A percentile compares a stretch with the other conserved stretches of the same genome.
Evolutionary conservation across 495 filamentous ascomycete species (phyloP).

Genomic region (Lasiosphaeria miniovina): DNA sequence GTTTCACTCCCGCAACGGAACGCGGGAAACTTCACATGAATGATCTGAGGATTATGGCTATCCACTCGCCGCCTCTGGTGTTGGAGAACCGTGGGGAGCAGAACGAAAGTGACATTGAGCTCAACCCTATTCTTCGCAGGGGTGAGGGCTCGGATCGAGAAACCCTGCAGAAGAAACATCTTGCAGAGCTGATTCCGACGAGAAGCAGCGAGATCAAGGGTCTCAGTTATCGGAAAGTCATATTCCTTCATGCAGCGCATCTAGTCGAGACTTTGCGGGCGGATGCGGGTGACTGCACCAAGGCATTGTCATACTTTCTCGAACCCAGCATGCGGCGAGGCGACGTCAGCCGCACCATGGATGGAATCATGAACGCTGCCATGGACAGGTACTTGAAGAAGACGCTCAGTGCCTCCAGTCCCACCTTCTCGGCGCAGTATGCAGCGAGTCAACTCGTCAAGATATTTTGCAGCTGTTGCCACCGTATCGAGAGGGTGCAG

Average conservation of each 20-base stretch:
- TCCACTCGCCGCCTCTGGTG: conserved; percentile 79
- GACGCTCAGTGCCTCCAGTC: conserved; percentile 64
- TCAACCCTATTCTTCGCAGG: conserved; percentile 85
- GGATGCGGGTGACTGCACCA: conserved; percentile 79
- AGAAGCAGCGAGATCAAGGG: conserved; percentile 73
- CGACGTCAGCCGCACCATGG: conserved; percentile 83
- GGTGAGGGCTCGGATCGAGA: conserved; percentile 74
- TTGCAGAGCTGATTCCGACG: conserved; percentile 67
- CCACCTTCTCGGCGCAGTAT: conserved; percentile 76
- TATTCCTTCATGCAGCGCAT: conserved; percentile 85
- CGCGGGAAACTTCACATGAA: conserved; percentile 63
- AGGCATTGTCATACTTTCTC: conserved; percentile 83
- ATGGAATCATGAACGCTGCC: conserved; percentile 69
- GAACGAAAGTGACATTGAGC: conserved; percentile 89
- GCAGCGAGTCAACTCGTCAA: conserved; percentile 81
- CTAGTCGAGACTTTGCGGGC: conserved; percentile 83
- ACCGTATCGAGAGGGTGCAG: conserved; percentile 86
- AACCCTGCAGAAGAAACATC: conserved; percentile 71
- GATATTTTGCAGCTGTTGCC: conserved; percentile 85
- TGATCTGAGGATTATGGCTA: conserved; percentile 77
- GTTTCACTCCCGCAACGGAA: conserved; percentile 70
- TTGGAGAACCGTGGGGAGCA: conserved; percentile 80
- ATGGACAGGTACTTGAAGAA: conserved; percentile 71
- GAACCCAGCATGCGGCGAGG: conserved; percentile 79
- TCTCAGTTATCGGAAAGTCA: conserved; percentile 79